Percentiles rank a stretch among this genome's conserved stretches.
Evolutionary conservation across 2,329 filamentous ascomycete species (phyloP).

Genomic region (Xylariaceae sp.): DNA sequence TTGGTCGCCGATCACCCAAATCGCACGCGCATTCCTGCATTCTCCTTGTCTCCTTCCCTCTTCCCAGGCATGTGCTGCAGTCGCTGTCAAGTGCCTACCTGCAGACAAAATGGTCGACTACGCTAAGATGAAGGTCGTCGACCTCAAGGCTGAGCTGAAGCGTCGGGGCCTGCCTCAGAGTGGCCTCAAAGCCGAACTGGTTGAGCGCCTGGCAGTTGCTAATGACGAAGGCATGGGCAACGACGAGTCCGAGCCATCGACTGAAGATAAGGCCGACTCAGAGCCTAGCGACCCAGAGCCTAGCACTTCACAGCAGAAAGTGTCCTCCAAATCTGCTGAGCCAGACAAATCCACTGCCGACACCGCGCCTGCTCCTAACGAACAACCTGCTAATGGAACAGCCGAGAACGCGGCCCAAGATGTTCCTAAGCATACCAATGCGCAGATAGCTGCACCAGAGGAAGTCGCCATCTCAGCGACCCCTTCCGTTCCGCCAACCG

Average conservation of each 20-base stretch:
- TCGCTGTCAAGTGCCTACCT: slow-evolving; percentile 8
- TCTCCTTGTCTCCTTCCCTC: not conserved
- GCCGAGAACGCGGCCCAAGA: slow-evolving; percentile 8
- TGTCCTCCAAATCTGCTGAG: slow-evolving; percentile 9
- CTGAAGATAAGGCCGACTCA: slow-evolving; percentile 15
- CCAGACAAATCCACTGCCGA: slow-evolving; percentile 2
- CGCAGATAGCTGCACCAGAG: slow-evolving; percentile 7
- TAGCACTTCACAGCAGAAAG: slow-evolving; percentile 1
- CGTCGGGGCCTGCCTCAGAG: slow-evolving; percentile 65
- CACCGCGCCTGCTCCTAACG: not conserved
- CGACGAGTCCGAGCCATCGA: slow-evolving; percentile 13
- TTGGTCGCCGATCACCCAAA: too few relatives aligned
- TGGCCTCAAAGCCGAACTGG: slow-evolving; percentile 69
- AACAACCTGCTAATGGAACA: not conserved
- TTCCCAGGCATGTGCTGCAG: slow-evolving; percentile 19
- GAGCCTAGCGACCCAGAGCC: slow-evolving; percentile 17
- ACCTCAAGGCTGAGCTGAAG: slow-evolving; percentile 74
- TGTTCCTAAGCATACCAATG: slow-evolving; percentile 21
- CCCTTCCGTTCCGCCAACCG: slow-evolving; percentile 24
- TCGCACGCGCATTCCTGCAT: not conserved
- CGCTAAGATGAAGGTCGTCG: slow-evolving; percentile 66
- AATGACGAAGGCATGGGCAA: slow-evolving; percentile 21
- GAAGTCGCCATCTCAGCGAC: slow-evolving; percentile 10
- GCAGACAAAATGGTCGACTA: slow-evolving; percentile 50
- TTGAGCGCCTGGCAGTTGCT: slow-evolving; percentile 58